These are phyloP conservation scores for Oropetium thomaeum DNA, from an alignment of 176 grass and related monocot genomes.

Conservation along the genomic window DNA sequence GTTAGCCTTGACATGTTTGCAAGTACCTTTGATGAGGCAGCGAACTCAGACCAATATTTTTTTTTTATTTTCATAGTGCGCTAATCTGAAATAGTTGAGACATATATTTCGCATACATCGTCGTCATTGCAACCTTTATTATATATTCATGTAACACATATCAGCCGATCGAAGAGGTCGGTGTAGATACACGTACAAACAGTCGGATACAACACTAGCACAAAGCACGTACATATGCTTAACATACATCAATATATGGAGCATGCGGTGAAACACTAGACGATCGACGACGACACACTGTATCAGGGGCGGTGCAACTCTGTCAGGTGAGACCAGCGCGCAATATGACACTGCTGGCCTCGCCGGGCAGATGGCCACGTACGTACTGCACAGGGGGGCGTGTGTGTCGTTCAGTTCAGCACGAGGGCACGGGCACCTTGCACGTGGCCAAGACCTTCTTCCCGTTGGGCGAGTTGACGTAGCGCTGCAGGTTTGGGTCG, in stretches of 20 bases:
- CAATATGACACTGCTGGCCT: neutral
- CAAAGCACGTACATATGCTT: neutral
- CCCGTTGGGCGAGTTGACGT: constrained; percentile 55
- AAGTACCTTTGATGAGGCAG: neutral
- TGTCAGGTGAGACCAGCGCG: neutral
- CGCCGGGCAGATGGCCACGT: neutral
- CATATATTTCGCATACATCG: too few relatives aligned
- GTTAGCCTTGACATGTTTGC: neutral
- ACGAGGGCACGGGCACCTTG: constrained; percentile 41
- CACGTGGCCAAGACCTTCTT: constrained; percentile 44
- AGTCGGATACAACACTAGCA: neutral
- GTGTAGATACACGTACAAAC: neutral
- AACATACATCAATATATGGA: neutral
- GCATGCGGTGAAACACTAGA: neutral
- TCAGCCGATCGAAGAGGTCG: neutral
- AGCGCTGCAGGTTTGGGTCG: constrained; percentile 59
- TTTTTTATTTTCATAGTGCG: neutral
- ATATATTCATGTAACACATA: too few relatives aligned
- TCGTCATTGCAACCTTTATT: too few relatives aligned
- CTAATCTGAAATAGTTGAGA: neutral
- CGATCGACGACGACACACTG: neutral
- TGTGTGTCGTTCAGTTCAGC: too few relatives aligned
- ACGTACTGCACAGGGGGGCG: too few relatives aligned
- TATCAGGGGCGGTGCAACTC: neutral
- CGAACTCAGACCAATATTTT: neutral